Base-by-base conservation (phyloP, 148 eudicot genomes). In the Diospyros lotus region DNA sequence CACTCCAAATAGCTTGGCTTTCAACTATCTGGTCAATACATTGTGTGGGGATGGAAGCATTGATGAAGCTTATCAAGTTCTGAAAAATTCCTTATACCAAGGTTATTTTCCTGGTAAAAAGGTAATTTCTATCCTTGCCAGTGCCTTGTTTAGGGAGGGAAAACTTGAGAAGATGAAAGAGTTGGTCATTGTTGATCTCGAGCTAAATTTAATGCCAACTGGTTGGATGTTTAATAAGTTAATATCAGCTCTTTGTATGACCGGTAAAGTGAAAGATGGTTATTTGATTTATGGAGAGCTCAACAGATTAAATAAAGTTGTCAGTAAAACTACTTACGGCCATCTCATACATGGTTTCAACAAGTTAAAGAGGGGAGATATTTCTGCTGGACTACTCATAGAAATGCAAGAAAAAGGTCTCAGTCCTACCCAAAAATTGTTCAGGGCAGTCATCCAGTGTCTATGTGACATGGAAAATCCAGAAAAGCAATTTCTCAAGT, bases 351-450 rank as follows among this genome's bases (percentile, higher is more conserved):
- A 52, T n/a, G 94, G 88, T 42, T 92, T 86, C 76, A 86, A 68
- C 58, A 80, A 76, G 69, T 52, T 69, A 40, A 77, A 75, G 9
- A 86, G 91, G 81, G 93, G 88, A 64, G 93, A 90, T 72, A 86
- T 90, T 73, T 86, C 96, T 39, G 86, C 89, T 17, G 87, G 84
- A 74, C 85, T 92, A 73, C 87, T 94, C 50, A 69, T 90, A 61
- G 97, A 92, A 79, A 94, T 94, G 98, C 97, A 92, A 92, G 93
- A 86, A 77, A 94, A 83, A 75, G 97, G 96, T 68, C 81, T 87
- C 76, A 39, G 55, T 41, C 87, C 89, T 10, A 53, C 73, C 11
- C 74, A 75, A 43, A 74, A 13, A 81, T 65, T 92, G 76, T 84
- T 82, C 74, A 87, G 82, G 79, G 58, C 76, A 6, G 96, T 90